Evolutionary conservation across 2,329 filamentous ascomycete species (phyloP), one percentile per base, ranked within the genome.

Genomic region (Fonsecaea nubica): DNA sequence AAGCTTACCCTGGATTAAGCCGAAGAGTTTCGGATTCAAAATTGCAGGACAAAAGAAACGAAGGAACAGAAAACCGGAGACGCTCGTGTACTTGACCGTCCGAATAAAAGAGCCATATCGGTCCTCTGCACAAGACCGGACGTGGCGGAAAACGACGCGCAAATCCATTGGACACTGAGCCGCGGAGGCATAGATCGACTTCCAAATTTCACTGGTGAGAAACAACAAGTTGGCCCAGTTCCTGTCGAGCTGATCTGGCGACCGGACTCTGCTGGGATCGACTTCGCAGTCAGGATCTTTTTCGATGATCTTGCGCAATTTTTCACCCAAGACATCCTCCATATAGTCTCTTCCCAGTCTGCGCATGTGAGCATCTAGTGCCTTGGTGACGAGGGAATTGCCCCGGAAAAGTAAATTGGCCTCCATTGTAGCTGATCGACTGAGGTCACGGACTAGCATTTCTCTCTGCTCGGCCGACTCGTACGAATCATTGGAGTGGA

Each of bases 41-140:
- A 98, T 93, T n/a, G 94, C 93, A 2, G 94, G 94, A 75, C 93
- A 97, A 75, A 98, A 95, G 82, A 97, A 97, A 4, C 94, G 90
- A 67, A 98, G 83, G 77, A 98, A 98, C 12, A 98, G 80, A 75
- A 98, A 98, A 0, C 94, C 94, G 53, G 93, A 97, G 1, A 98
- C 93, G 76, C 93, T 96, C 60, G 93, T 97, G 76, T 97, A 98
- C 54, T 90, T 88, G 42, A 97, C 93, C 1, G 91, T 94, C 33
- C 93, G 89, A 50, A 97, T 82, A 74, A 96, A 97, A 76, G 96
- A 92, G 33, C 94, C 94, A 76, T 97, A 98, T 18, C 93, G 90
- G 76, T 97, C 93, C 73, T 97, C 94, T 15, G 94, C 93, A 65
- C 96, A 96, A 7, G 93, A 92, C 61, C 92, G 87, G 59, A 98